These are phyloP conservation scores for Trichophaea hybrida DNA, from an alignment of 2,329 filamentous ascomycete genomes.

Conservation along the genomic window DNA sequence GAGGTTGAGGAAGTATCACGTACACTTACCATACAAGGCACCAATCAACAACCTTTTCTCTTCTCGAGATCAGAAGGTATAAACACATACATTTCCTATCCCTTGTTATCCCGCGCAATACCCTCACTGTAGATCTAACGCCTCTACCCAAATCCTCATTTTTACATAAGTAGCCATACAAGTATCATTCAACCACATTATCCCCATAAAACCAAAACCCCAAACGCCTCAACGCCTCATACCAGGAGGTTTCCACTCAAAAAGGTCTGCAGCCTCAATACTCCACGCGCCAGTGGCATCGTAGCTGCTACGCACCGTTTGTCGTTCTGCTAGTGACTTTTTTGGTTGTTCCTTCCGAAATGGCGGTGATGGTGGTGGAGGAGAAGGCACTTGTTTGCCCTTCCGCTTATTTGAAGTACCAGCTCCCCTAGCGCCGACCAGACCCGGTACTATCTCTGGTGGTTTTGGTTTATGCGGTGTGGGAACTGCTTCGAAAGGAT, in stretches of 20 bases:
- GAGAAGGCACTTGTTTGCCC: background rate
- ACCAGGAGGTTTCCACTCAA: slow-evolving; percentile 8
- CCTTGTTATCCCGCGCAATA: too few species aligned
- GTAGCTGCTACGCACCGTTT: slow-evolving; percentile 1
- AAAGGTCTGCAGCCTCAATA: slow-evolving; percentile 9
- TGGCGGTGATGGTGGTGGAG: too few species aligned
- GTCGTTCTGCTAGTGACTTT: background rate
- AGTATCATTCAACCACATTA: background rate
- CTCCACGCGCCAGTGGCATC: slow-evolving; percentile 11
- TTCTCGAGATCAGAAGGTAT: too few species aligned
- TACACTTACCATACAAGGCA: too few species aligned
- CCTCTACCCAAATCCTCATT: too few species aligned
- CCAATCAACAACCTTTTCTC: too few species aligned
- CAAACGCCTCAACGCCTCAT: background rate
- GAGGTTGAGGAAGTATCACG: too few species aligned
- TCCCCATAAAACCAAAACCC: background rate
- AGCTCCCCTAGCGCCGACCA: background rate
- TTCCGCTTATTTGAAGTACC: background rate
- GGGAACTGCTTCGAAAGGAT: background rate
- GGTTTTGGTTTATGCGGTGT: background rate
- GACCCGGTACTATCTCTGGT: background rate
- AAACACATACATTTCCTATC: too few species aligned
- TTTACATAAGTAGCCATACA: too few species aligned
- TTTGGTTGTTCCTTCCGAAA: background rate
- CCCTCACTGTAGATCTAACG: too few species aligned